Base-by-base conservation (phyloP, 768 basidiomycete species). In the Amanita thiersii region DNA sequence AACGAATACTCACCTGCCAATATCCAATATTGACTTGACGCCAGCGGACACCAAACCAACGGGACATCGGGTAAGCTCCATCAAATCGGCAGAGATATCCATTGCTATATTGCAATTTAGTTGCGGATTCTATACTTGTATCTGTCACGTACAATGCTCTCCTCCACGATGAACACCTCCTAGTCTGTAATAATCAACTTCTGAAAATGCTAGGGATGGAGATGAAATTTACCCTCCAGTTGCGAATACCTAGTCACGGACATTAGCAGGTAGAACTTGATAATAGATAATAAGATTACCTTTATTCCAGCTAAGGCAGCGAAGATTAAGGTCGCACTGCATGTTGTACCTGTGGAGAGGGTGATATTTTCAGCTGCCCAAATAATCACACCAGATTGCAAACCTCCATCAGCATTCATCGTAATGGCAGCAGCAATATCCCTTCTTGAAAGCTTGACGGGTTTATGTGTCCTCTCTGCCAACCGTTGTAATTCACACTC, bases 81-180 rank as follows among this genome's bases (percentile, higher is more conserved):
- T 81, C 11, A 99, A 68, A 57, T 99, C 94, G 11, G 94, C 91
- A 11, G 94, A 97, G 20, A 99, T 68, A 54, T 99, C 94, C 78
- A 98, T 79, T 12, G 88, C 90, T 96, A 50, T 39, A 11, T 10
- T 14, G 18, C 20, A 17, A 1, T 3, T 24, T 11, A 20, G 25
- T 11, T 17, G n/a, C 9, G 9, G 15, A 3, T 7, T 14, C 18
- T 17, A 12, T 21, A 8, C 10, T 7, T 14, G 19, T 32, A 39
- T 12, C 11, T 11, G 6, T 4, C 17, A 34, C 44, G 17, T 45
- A 45, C 39, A 45, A 11, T 25, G 30, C 29, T 66, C 58, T 44
- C 61, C 64, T 26, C 63, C 89, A 69, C 46, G 68, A 69, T 64
- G 91, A 2, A 92, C 91, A 32, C 90, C 90, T 6, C 89, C 90